Conservation (phyloP, 176 grass and related monocot genomes). For the Alopecurus myosuroides region DNA sequence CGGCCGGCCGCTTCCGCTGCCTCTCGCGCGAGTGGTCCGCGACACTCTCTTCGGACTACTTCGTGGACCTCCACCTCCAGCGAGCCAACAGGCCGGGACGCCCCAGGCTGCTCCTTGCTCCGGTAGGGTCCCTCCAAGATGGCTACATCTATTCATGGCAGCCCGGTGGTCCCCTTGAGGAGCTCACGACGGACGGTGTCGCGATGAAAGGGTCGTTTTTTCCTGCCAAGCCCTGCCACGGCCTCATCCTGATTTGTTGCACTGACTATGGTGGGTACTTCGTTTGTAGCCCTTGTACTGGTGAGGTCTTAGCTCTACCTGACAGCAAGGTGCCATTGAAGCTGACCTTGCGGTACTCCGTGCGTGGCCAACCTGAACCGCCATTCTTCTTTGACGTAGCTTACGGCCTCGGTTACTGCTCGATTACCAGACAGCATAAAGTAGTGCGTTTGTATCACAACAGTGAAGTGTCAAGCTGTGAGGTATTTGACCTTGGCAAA, state of each 20-base stretch:
- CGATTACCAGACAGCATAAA: neutral
- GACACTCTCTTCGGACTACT: neutral
- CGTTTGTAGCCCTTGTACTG: neutral
- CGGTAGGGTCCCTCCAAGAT: neutral
- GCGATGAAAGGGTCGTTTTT: neutral
- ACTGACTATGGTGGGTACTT: neutral
- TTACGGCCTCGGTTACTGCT: neutral
- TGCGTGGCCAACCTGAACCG: neutral
- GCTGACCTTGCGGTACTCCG: neutral
- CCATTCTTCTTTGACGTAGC: neutral
- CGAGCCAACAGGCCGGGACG: neutral
- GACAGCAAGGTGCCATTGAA: neutral
- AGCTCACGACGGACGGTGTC: neutral
- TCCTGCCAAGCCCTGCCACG: neutral
- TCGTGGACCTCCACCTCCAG: neutral
- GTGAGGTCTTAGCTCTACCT: neutral
- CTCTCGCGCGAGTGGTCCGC: neutral
- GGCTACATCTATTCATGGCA: neutral
- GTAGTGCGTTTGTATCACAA: neutral
- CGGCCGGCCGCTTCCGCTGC: constrained; percentile 1
- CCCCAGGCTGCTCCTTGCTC: neutral
- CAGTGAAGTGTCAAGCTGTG: neutral
- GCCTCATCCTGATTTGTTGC: neutral
- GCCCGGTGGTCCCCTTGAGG: neutral
- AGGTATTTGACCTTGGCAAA: constrained; percentile 10